Base-by-base conservation (phyloP, 352 stramenopile species). In the Globisporangium recalcitrans region DNA sequence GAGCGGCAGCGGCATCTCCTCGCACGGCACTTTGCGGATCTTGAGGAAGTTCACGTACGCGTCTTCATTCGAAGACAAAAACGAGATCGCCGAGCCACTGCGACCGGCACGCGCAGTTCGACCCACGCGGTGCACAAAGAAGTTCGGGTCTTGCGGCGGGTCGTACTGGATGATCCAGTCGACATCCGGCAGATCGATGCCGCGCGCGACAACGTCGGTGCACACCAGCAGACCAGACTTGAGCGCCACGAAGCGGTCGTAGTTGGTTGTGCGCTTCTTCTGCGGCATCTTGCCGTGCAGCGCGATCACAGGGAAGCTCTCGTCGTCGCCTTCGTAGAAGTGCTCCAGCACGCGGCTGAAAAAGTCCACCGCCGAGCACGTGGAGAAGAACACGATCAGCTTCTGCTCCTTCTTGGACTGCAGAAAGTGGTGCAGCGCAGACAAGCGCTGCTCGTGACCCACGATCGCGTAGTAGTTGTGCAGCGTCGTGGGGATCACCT, bases 91-190 rank as follows among this genome's bases (percentile, higher is more conserved):
- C 4, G 78, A 91, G 51, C 98, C 98, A 40, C 73, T 79, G 16
- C 87, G 90, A 13, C 98, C 98, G 1, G 97, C 97, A 65, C 98
- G 86, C 10, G 98, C 98, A 29, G 97, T 99, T 49, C 98, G 80
- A 9, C 98, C 98, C 21, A 99, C 96, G 58, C 98, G 93, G 73
- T 99, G 98, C 42, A 99, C 94, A 69, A 99, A 99, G 58, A 98
- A 98, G 64, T 97, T 98, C n/a, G 97, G 97, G 71, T 99, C 97
- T 58, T 98, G 89, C 31, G 93, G 93, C 0, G 94, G 92, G 73
- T 99, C 95, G 71, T 98, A 99, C 77, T 99, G 98, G 52, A 99
- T 89, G 59, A 99, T 99, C 97, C 97, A 99, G 64, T 98, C 89
- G 1, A 99, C 90, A 60, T 99, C 96, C 0, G 96, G 91, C 4